Evolutionary conservation across 163 green algal species (phyloP).

Genomic region (Dunaliella salina): DNA sequence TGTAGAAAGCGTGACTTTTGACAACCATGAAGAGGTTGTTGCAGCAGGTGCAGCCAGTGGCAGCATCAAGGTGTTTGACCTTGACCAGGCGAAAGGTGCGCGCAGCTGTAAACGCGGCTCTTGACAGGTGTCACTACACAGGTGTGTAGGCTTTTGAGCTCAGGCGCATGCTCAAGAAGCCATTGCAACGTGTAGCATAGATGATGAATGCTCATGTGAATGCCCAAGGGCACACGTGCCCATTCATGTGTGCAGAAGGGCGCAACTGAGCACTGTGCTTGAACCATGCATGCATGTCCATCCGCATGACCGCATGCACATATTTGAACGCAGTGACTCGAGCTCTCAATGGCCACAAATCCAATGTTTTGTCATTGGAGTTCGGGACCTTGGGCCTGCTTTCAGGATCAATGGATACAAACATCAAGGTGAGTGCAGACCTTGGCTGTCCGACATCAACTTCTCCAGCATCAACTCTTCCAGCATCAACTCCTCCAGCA

Average conservation of each 20-base stretch:
- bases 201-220: no score
- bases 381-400: slow-evolving; percentile 51
- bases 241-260: no score
- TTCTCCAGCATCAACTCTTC: no score
- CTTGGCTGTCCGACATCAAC: no score
- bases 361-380: slow-evolving; percentile 61
- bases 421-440: slow-evolving; percentile 55
- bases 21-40: slow-evolving; percentile 67
- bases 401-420: slow-evolving; percentile 75
- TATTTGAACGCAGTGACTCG: slow-evolving; percentile 22
- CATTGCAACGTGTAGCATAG: background rate
- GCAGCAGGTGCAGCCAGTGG: slow-evolving; percentile 60
- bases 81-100: slow-evolving; percentile 62
- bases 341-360: slow-evolving; percentile 66
- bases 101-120: no score
- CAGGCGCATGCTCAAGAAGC: background rate
- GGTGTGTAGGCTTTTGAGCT: background rate
- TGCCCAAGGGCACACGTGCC: no score
- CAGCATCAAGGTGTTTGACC: slow-evolving; percentile 77
- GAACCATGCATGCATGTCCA: background rate
- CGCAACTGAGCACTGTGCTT: no score
- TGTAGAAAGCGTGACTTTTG: slow-evolving; percentile 75
- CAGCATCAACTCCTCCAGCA: no score
- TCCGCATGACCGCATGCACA: background rate
- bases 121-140: no score